phyloP scores from a whole-genome alignment of 306 rosid genomes.

The Quercus berberidifolia region DNA sequence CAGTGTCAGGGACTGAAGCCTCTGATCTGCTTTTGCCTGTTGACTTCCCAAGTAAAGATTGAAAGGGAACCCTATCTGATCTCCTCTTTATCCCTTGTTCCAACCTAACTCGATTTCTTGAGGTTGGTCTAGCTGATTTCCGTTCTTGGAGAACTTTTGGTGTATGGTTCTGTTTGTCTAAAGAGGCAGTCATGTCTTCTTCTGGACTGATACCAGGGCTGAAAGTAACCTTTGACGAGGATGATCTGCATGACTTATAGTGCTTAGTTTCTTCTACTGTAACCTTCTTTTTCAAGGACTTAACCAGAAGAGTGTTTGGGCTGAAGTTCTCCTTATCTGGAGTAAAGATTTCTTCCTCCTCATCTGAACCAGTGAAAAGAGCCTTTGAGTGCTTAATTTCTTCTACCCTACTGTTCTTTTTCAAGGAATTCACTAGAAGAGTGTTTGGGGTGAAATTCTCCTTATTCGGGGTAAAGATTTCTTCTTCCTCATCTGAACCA shows the following conservation, averaged over 20 bases:
- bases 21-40: slow-evolving; percentile 30
- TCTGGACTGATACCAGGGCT: slow-evolving; percentile 31
- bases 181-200: slow-evolving; percentile 21
- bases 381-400: slow-evolving; percentile 32
- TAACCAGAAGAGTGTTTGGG: slow-evolving; percentile 39
- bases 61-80: slow-evolving; percentile 53
- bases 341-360: slow-evolving; percentile 47
- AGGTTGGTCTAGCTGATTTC: slow-evolving; percentile 31
- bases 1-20: slow-evolving; percentile 28
- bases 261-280: slow-evolving; percentile 32
- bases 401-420: slow-evolving; percentile 37
- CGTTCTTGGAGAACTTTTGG: slow-evolving; percentile 32
- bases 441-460: slow-evolving; percentile 60
- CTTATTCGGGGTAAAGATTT: slow-evolving; percentile 55
- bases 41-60: slow-evolving; percentile 34
- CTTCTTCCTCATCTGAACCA: slow-evolving; percentile 33
- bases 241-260: slow-evolving; percentile 30
- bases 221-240: slow-evolving; percentile 22
- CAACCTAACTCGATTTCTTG: slow-evolving; percentile 25
- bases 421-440: slow-evolving; percentile 36
- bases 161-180: slow-evolving; percentile 48
- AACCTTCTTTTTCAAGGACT: slow-evolving; percentile 45
- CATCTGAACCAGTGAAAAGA: background rate
- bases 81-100: slow-evolving; percentile 34
- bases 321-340: slow-evolving; percentile 69